phyloP scores from a whole-genome alignment of 208 protist species.

The Crithidia thermophila region DNA sequence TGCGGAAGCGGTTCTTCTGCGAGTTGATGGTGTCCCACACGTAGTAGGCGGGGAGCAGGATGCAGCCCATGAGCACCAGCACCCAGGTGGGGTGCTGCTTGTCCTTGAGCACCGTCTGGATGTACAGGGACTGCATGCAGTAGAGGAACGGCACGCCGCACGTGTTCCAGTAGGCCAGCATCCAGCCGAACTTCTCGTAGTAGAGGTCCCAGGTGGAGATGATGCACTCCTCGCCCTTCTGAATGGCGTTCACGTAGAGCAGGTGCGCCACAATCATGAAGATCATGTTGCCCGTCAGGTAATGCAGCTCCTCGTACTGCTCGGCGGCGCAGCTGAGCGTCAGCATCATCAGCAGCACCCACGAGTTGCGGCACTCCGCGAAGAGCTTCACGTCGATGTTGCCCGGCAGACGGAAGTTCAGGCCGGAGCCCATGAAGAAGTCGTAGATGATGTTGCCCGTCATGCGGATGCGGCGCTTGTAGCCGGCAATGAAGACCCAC shows the following conservation, averaged over 20 bases:
- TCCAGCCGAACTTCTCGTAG: constrained; percentile 96
- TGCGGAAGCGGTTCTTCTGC: constrained; percentile 95
- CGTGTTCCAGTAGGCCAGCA: constrained; percentile 97
- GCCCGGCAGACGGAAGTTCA: constrained; percentile 91
- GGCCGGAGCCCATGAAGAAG: constrained; percentile 95
- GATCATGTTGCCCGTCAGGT: constrained; percentile 84
- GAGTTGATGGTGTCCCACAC: constrained; percentile 95
- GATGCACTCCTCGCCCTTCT: constrained; percentile 96
- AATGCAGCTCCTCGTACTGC: constrained; percentile 84
- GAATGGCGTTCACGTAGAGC: constrained; percentile 94
- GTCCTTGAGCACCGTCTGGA: constrained; percentile 80
- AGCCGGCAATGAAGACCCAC: constrained; percentile 68
- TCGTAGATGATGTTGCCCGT: constrained; percentile 93
- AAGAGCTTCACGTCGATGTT: constrained; percentile 95
- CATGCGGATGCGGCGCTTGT: constrained; percentile 77
- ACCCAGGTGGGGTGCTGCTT: constrained; percentile 58
- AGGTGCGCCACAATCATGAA: constrained; percentile 95
- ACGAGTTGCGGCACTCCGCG: constrained; percentile 93
- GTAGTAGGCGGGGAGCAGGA: constrained; percentile 87
- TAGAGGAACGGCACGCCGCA: constrained; percentile 95
- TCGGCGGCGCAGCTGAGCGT: constrained; percentile 88
- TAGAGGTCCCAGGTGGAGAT: constrained; percentile 96
- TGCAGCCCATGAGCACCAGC: constrained; percentile 71
- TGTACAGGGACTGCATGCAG: constrained; percentile 92
- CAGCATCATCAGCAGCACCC: constrained; percentile 94